Percentiles rank a stretch among this genome's conserved stretches.
Evolutionary conservation across 306 rosid species (phyloP).

Genomic region (Urtica urens): DNA sequence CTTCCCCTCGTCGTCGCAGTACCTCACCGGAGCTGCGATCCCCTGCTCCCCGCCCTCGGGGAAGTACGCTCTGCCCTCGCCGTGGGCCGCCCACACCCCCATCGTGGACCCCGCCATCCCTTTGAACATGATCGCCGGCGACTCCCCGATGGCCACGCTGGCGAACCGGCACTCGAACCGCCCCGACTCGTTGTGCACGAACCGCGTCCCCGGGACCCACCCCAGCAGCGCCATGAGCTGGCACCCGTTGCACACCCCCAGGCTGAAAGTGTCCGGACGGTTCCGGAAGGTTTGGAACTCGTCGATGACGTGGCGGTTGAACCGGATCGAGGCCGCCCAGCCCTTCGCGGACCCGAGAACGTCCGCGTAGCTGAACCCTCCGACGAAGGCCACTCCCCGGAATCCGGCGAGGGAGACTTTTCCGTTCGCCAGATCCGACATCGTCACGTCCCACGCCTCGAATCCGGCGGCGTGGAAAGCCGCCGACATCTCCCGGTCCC

Average conservation of each 20-base stretch:
- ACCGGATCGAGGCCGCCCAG: slow-evolving; percentile 77
- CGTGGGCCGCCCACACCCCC: slow-evolving; percentile 90
- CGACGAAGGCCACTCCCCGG: slow-evolving; percentile 65
- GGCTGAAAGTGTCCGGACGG: slow-evolving; percentile 77
- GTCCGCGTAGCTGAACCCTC: slow-evolving; percentile 91
- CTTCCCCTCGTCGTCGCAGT: slow-evolving; percentile 75
- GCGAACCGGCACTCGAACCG: slow-evolving; percentile 89
- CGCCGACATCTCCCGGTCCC: slow-evolving; percentile 94
- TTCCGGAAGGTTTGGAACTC: slow-evolving; percentile 81
- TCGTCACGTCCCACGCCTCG: slow-evolving; percentile 81
- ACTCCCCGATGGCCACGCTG: slow-evolving; percentile 61
- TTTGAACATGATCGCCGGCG: slow-evolving; percentile 70
- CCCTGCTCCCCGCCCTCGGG: slow-evolving; percentile 69
- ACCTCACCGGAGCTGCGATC: slow-evolving; percentile 65
- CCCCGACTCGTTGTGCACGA: slow-evolving; percentile 81
- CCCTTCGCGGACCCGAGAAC: slow-evolving; percentile 95
- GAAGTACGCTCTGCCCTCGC: slow-evolving; percentile 84
- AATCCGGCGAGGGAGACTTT: slow-evolving; percentile 46
- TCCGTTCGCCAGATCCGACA: slow-evolving; percentile 79
- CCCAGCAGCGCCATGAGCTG: slow-evolving; percentile 94
- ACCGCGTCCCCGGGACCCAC: slow-evolving; percentile 88
- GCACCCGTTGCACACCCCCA: slow-evolving; percentile 92
- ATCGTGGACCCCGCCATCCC: slow-evolving; percentile 79
- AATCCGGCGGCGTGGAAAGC: slow-evolving; percentile 73
- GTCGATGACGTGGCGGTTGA: slow-evolving; percentile 50